Percentiles rank a stretch among this genome's conserved stretches.
Conservation (phyloP, 192 early-diverging fungal species). For the Coemansia nantahalensis region DNA sequence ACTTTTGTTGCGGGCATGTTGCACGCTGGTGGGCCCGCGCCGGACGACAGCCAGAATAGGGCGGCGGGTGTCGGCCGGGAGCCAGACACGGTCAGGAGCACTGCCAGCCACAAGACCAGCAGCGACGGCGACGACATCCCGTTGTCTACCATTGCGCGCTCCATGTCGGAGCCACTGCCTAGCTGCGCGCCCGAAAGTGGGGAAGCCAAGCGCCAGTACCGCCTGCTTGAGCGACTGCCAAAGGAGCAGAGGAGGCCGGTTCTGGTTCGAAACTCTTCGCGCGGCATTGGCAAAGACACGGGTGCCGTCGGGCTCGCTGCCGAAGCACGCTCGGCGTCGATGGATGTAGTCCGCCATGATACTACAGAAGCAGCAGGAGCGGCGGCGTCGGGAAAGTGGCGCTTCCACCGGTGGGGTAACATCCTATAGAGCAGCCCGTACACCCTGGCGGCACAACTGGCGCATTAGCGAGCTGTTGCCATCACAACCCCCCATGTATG, state of each 20-base stretch:
- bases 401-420: conserved; percentile 24
- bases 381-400: conserved; percentile 8
- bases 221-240: background rate
- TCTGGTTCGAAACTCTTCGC: conserved; percentile 1
- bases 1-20: too few relatives aligned
- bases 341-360: conserved; percentile 4
- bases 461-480: too few relatives aligned
- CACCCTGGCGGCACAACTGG: too few relatives aligned
- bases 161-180: conserved; percentile 38
- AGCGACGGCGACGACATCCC: conserved; percentile 45
- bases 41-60: too few relatives aligned
- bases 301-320: background rate
- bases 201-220: background rate
- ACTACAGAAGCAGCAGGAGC: background rate
- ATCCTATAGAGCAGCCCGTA: conserved; percentile 7
- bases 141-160: conserved; percentile 33
- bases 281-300: background rate
- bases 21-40: too few relatives aligned
- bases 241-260: background rate
- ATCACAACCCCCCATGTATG: too few relatives aligned
- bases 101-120: conserved; percentile 1
- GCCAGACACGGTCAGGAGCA: too few relatives aligned
- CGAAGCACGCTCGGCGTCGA: conserved; percentile 19
- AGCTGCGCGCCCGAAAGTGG: too few relatives aligned
- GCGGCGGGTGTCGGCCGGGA: too few relatives aligned